A percentile compares a stretch with the other conserved stretches of the same genome.
Evolutionary conservation across 768 basidiomycete genomes (phyloP).

Genomic region (Symmetrospora coprosmae): DNA sequence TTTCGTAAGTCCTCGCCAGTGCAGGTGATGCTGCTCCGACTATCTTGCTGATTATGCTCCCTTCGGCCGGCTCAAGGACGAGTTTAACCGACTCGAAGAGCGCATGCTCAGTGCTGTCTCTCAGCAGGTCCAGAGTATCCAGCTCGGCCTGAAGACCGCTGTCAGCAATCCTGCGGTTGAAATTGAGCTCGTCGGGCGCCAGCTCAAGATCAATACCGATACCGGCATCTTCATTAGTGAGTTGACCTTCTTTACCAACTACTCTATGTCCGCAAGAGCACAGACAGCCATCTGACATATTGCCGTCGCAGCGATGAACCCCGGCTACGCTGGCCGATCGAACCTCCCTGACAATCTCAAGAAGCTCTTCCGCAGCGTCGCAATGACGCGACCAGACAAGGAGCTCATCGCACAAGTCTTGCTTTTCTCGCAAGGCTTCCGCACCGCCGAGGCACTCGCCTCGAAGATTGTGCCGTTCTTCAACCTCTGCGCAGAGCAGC

Average conservation of each 20-base stretch:
- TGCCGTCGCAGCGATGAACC: conserved; percentile 47
- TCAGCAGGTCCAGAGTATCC: conserved; percentile 92
- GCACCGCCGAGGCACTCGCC: conserved; percentile 90
- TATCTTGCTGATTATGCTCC: no score
- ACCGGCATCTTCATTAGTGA: conserved; percentile 96
- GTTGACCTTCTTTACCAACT: background rate
- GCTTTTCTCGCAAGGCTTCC: conserved; percentile 98
- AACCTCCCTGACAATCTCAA: conserved; percentile 43
- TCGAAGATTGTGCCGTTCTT: conserved; percentile 99
- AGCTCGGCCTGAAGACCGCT: conserved; percentile 75
- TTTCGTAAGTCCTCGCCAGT: conserved; percentile 34
- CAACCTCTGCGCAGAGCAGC: conserved; percentile 92
- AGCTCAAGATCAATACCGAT: conserved; percentile 76
- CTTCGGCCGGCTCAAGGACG: no score
- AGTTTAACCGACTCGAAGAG: conserved; percentile 96
- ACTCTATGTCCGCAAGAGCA: background rate
- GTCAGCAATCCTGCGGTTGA: conserved; percentile 72
- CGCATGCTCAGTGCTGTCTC: conserved; percentile 95
- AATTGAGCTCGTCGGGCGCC: conserved; percentile 92
- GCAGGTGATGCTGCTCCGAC: no score
- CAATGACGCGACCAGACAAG: conserved; percentile 95
- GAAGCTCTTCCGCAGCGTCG: conserved; percentile 55
- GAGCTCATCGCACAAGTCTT: conserved; percentile 99
- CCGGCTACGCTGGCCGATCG: conserved; percentile 95
- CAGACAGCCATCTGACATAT: no score